These are phyloP conservation scores for Hanseniaspora gamundiae DNA, from an alignment of 1,139 yeast species.

Conservation along the genomic window DNA sequence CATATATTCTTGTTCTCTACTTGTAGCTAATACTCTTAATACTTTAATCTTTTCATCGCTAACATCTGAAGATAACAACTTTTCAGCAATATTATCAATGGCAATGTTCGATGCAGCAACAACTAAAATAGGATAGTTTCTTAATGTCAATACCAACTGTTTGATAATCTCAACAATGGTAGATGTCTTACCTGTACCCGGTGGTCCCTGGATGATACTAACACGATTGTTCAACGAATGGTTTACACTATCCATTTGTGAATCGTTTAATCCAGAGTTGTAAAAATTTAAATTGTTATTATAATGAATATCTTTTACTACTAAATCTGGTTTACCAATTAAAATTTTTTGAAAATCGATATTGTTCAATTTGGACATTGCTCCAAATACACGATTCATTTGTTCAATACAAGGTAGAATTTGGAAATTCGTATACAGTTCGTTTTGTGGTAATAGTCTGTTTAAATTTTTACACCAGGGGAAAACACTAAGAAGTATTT, in stretches of 20 bases:
- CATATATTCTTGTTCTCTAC: conserved; percentile 51
- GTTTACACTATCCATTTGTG: conserved; percentile 57
- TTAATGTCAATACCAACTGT: conserved; percentile 43
- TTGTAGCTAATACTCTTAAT: conserved; percentile 46
- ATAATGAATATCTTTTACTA: conserved; percentile 44
- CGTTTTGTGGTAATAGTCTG: conserved; percentile 34
- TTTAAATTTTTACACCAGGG: conserved; percentile 37
- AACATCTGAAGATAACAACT: conserved; percentile 35
- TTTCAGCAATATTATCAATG: conserved; percentile 66
- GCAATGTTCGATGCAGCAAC: conserved; percentile 72
- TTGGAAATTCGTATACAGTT: conserved; percentile 27
- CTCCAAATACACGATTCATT: conserved; percentile 46
- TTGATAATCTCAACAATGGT: conserved; percentile 54
- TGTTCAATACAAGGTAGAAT: conserved; percentile 54
- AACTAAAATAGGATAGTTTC: conserved; percentile 53
- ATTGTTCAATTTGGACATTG: conserved; percentile 49
- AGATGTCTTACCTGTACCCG: conserved; percentile 59
- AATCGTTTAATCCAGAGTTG: conserved; percentile 40
- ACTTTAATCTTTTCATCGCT: conserved; percentile 27
- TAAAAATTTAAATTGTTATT: conserved; percentile 41
- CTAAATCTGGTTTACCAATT: conserved; percentile 42
- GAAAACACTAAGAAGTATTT: conserved; percentile 39
- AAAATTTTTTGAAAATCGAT: conserved; percentile 46
- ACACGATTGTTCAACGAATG: conserved; percentile 55
- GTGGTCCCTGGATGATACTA: conserved; percentile 58